phyloP scores from a whole-genome alignment of 1,284 basidiomycete species.

The Vanrija sp. region DNA sequence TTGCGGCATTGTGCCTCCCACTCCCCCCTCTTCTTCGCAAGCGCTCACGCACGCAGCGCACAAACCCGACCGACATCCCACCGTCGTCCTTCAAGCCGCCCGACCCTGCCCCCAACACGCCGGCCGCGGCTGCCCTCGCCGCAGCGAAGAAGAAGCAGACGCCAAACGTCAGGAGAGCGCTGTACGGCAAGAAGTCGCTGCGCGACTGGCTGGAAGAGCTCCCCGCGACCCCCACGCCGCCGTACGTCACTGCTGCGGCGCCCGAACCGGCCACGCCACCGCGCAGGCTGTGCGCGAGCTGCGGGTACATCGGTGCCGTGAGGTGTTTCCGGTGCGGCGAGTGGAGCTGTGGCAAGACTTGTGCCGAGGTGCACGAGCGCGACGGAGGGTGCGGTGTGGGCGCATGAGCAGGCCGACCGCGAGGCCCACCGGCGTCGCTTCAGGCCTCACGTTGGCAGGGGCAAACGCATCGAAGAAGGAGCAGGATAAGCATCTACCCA shows the following conservation, averaged over 20 bases:
- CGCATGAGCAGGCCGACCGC: constrained; percentile 6
- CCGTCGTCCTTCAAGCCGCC: constrained; percentile 35
- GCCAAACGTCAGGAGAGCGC: constrained; percentile 41
- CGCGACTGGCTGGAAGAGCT: constrained; percentile 47
- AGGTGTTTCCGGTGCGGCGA: constrained; percentile 37
- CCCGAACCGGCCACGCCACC: constrained; percentile 29
- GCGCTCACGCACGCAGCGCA: constrained; percentile 27
- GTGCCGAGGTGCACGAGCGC: constrained; percentile 35
- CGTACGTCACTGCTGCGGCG: constrained; percentile 33
- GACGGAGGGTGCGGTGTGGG: constrained; percentile 45
- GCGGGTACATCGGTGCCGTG: constrained; percentile 41
- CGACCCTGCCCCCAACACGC: constrained; percentile 1
- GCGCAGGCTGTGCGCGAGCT: constrained; percentile 35
- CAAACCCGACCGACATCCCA: constrained; percentile 47
- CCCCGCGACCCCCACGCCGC: constrained; percentile 29
- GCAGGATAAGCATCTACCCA: no score
- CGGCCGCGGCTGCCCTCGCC: constrained; percentile 1
- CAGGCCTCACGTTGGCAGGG: no score
- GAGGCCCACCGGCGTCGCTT: no score
- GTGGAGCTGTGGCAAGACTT: constrained; percentile 36
- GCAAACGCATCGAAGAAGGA: no score
- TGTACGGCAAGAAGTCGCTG: constrained; percentile 41
- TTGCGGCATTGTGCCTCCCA: neutral
- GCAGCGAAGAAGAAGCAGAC: constrained; percentile 43
- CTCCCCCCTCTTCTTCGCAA: neutral